Base-by-base conservation (phyloP, 176 grass and related monocot species). In the Oropetium thomaeum region DNA sequence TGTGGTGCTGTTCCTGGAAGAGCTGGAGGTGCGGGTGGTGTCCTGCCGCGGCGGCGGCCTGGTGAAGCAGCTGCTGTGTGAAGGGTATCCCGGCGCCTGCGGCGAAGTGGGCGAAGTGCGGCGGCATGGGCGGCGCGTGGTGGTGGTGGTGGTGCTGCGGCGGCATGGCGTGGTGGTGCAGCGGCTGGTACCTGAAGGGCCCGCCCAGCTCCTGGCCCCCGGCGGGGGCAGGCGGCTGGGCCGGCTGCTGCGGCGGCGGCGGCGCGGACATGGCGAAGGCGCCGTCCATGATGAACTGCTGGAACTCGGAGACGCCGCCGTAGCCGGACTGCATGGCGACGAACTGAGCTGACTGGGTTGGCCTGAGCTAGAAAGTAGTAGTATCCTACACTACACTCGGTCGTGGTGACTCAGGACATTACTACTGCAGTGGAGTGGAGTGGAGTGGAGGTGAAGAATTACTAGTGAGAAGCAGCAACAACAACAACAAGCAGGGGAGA, bases 51-150 rank as follows among this genome's bases (percentile, higher is more conserved):
- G 73, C 63, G 22, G 72, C 78, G 3, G 79, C 79, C 79, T 90
- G 90, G 77, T 94, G 85, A 11, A 94, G 83, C 41, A 94, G 75
- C 79, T 94, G 88, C 68, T 94, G 92, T 53, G 92, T 94, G 85
- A 94, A 91, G 23, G 92, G 92, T 35, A 89, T 82, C 8, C 74
- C 74, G 0, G 62, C 82, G 51, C 48, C 38, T 39, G 44, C 37
- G 16, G 79, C 82, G 83, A 89, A 89, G 70, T 88, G 86, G 45
- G 81, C 76, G 64, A 82, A 85, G 82, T 85, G 87, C 2, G 67
- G 71, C 65, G 71, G 70, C 81, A 88, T 88, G 45, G 48, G 74
- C 33, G 70, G 79, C 2, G 82, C 38, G 27, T 87, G 80, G 26
- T n/a, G n/a, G n/a, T 82, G 80, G 47, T 85, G 81, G 31, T 77